Percentiles rank a stretch among this genome's conserved stretches.
phyloP scores from a whole-genome alignment of 2,329 filamentous ascomycete genomes.

The Xylariales sp. region DNA sequence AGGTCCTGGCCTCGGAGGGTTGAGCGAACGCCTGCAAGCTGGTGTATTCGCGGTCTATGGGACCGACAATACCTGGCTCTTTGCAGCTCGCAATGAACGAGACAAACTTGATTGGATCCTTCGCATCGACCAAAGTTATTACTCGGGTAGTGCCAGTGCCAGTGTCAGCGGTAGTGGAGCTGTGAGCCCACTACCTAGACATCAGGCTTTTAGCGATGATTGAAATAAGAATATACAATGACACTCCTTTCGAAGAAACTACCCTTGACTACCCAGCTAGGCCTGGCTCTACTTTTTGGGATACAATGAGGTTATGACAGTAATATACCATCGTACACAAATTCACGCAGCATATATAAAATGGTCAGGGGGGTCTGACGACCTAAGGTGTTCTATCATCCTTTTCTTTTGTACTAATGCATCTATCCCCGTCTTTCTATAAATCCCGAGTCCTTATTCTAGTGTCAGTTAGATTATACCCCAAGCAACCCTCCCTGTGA shows the following conservation, averaged over 20 bases:
- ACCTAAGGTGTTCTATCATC: constrained; percentile 21
- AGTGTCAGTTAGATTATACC: constrained; percentile 39
- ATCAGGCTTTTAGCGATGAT: constrained; percentile 40
- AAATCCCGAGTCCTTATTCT: constrained; percentile 4
- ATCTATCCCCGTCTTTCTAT: constrained; percentile 13
- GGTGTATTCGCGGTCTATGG: constrained; percentile 96
- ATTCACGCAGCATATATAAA: constrained; percentile 31
- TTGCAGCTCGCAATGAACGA: constrained; percentile 86
- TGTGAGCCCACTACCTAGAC: constrained; percentile 53
- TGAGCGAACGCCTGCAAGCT: constrained; percentile 70
- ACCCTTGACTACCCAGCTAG: not conserved
- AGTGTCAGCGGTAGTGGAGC: constrained; percentile 53
- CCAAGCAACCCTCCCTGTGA: constrained; percentile 2
- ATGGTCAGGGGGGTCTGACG: constrained; percentile 11
- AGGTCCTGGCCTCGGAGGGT: constrained; percentile 61
- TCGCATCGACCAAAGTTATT: constrained; percentile 85
- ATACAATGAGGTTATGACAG: constrained; percentile 37
- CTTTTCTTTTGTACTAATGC: constrained; percentile 23
- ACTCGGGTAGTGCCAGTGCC: constrained; percentile 59
- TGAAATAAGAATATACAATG: constrained; percentile 21
- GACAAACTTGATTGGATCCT: constrained; percentile 99
- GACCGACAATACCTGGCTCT: constrained; percentile 93
- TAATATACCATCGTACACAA: constrained; percentile 31
- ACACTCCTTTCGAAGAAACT: not conserved
- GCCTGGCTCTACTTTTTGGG: constrained; percentile 19